Conservation (phyloP, 2,329 filamentous ascomycete genomes). For the Aspergillus bombycis region DNA sequence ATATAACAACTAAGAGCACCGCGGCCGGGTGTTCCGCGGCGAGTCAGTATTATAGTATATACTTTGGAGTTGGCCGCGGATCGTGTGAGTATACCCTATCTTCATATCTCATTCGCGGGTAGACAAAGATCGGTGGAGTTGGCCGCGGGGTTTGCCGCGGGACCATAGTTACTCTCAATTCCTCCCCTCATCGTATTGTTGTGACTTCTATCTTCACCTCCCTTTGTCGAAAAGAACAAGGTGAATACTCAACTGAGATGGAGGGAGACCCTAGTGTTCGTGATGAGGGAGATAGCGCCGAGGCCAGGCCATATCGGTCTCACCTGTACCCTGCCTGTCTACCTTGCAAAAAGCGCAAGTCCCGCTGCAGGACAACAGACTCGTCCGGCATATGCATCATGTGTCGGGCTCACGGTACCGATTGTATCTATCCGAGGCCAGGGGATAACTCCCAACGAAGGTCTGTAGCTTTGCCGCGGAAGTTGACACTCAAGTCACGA, state of each 20-base stretch:
- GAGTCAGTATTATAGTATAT: not conserved
- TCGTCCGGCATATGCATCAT: constrained; percentile 51
- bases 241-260: not conserved
- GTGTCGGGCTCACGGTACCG: constrained; percentile 54
- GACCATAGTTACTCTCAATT: not conserved
- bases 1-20: not conserved
- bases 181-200: not conserved
- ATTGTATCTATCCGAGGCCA: constrained; percentile 50
- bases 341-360: constrained; percentile 57
- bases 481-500: not conserved
- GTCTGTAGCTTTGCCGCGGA: constrained; percentile 7
- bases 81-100: not conserved
- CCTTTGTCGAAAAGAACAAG: not conserved
- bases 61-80: not conserved
- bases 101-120: not conserved
- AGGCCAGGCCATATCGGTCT: constrained; percentile 55
- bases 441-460: constrained; percentile 9
- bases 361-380: constrained; percentile 54
- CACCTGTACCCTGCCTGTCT: constrained; percentile 58
- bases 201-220: not conserved
- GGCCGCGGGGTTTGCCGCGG: not conserved
- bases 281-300: constrained; percentile 13
- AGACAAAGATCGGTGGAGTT: not conserved
- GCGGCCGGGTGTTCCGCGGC: not conserved
- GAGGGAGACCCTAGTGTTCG: not conserved